These are phyloP conservation scores for Globisporangium cederbergense DNA, from an alignment of 352 stramenopile species.

Conservation along the genomic window DNA sequence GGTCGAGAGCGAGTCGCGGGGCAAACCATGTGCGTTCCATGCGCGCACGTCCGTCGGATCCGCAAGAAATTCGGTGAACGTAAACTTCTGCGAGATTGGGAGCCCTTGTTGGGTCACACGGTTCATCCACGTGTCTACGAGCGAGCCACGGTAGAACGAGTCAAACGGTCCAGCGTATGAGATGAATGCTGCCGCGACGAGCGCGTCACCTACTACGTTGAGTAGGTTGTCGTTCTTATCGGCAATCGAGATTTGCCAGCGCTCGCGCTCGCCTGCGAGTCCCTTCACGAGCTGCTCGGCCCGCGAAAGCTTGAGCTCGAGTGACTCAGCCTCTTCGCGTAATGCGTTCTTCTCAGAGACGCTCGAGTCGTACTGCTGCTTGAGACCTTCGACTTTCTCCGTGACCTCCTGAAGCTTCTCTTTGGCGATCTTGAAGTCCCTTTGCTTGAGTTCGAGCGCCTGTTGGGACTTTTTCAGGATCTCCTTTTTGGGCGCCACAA, in stretches of 20 bases:
- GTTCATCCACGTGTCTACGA: constrained; percentile 89
- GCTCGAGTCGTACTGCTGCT: constrained; percentile 90
- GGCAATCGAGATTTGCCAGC: constrained; percentile 91
- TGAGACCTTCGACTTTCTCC: constrained; percentile 88
- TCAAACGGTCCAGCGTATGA: constrained; percentile 96
- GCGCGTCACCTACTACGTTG: constrained; percentile 90
- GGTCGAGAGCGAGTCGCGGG: constrained; percentile 90
- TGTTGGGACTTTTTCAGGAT: constrained; percentile 85
- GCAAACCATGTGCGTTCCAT: constrained; percentile 95
- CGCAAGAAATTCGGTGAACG: constrained; percentile 91
- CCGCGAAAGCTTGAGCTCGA: constrained; percentile 91
- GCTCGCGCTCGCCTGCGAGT: constrained; percentile 91
- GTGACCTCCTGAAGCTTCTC: constrained; percentile 90
- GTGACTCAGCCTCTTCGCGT: constrained; percentile 88
- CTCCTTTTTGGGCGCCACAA: constrained; percentile 90
- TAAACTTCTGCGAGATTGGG: constrained; percentile 85
- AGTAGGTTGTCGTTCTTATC: constrained; percentile 86
- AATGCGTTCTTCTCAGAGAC: constrained; percentile 94
- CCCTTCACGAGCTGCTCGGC: constrained; percentile 94
- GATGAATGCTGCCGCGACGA: constrained; percentile 93
- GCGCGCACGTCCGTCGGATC: constrained; percentile 91
- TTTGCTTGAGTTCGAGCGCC: constrained; percentile 84
- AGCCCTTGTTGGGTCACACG: constrained; percentile 81
- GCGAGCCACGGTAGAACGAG: constrained; percentile 83
- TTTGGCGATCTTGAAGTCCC: constrained; percentile 83